These are phyloP conservation scores for Dryas octopetala DNA, from an alignment of 306 rosid genomes.

Conservation along the genomic window DNA sequence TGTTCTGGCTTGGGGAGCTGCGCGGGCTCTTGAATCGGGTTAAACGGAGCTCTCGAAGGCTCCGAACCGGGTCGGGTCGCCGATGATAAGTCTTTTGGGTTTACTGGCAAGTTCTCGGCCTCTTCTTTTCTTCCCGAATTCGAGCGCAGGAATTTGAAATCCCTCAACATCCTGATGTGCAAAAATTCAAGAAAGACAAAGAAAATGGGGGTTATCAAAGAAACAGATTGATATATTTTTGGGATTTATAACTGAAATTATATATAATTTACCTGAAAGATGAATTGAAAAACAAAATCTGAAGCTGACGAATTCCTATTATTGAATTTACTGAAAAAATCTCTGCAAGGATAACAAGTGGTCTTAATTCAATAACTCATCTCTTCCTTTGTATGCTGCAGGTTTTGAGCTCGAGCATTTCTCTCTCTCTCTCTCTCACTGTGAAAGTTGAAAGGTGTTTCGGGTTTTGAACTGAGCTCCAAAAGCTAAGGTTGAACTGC, in stretches of 20 bases:
- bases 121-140: slow-evolving; percentile 61
- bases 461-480: slow-evolving; percentile 24
- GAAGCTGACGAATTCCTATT: slow-evolving; percentile 45
- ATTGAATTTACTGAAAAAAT: slow-evolving; percentile 20
- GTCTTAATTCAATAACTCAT: slow-evolving; percentile 10
- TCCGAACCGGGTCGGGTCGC: slow-evolving; percentile 39
- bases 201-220: not conserved
- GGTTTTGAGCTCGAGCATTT: slow-evolving; percentile 32
- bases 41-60: slow-evolving; percentile 63
- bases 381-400: slow-evolving; percentile 6
- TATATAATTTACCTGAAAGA: slow-evolving; percentile 55
- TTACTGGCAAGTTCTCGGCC: slow-evolving; percentile 58
- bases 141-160: slow-evolving; percentile 65
- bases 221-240: not conserved
- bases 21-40: slow-evolving; percentile 63
- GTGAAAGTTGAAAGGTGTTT: not conserved
- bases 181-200: slow-evolving; percentile 14
- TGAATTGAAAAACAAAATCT: slow-evolving; percentile 53
- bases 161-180: slow-evolving; percentile 69
- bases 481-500: slow-evolving; percentile 1
- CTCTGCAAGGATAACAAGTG: not conserved
- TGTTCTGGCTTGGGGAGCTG: slow-evolving; percentile 38
- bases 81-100: slow-evolving; percentile 40
- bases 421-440: slow-evolving; percentile 21
- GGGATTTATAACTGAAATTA: not conserved